phyloP scores from a whole-genome alignment of 306 rosid species.

The Rosa chinensis region DNA sequence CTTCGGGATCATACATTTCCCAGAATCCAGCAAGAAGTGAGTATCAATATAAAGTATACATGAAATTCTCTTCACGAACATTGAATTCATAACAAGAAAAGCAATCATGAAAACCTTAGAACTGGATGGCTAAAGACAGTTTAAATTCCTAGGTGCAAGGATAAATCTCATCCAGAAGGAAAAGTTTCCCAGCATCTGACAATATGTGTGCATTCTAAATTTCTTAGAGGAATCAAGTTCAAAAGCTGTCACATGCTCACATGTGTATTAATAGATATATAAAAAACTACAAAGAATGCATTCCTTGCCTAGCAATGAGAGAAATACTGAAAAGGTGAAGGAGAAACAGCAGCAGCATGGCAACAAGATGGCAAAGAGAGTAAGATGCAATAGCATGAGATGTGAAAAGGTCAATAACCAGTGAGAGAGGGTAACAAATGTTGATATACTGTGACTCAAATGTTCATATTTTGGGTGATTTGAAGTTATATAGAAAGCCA shows the following conservation, averaged over 20 bases:
- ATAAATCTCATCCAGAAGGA: background rate
- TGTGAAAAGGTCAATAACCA: too few relatives aligned
- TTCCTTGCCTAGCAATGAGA: too few relatives aligned
- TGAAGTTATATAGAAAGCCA: too few relatives aligned
- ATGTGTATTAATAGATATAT: too few relatives aligned
- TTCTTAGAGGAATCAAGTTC: background rate
- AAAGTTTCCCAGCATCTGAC: background rate
- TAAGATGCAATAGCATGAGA: too few relatives aligned
- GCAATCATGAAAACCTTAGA: background rate
- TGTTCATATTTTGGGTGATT: too few relatives aligned
- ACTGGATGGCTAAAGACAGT: background rate
- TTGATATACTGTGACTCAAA: too few relatives aligned
- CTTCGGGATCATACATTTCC: constrained; percentile 94
- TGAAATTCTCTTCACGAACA: background rate
- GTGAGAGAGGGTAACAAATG: too few relatives aligned
- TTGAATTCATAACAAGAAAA: background rate
- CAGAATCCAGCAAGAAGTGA: constrained; percentile 63
- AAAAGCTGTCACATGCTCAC: background rate
- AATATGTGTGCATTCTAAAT: background rate
- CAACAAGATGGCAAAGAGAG: too few relatives aligned
- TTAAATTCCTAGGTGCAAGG: background rate
- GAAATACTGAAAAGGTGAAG: too few relatives aligned
- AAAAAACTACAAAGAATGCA: too few relatives aligned
- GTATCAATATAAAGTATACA: background rate
- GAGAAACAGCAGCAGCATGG: too few relatives aligned